phyloP scores from a whole-genome alignment of 352 stramenopile species.

The Phytophthora ohioensis region DNA sequence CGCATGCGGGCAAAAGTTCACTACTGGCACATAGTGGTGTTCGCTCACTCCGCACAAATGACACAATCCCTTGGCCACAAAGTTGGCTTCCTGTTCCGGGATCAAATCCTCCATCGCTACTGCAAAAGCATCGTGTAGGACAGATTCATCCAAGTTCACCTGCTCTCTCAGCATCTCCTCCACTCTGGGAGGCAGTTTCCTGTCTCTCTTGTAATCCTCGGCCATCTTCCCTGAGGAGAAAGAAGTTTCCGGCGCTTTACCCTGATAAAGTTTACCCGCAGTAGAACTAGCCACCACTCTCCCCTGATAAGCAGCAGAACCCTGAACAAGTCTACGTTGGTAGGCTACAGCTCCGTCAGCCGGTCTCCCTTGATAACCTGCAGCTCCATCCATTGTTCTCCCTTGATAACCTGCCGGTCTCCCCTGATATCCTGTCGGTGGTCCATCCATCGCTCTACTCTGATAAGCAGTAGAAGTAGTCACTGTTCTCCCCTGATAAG shows the following conservation, averaged over 20 bases:
- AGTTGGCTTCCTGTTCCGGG: constrained; percentile 68
- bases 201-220: constrained; percentile 41
- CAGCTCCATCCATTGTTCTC: constrained; percentile 15
- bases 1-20: constrained; percentile 81
- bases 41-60: constrained; percentile 68
- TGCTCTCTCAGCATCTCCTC: constrained; percentile 46
- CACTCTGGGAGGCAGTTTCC: constrained; percentile 32
- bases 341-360: background rate
- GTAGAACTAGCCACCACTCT: constrained; percentile 6
- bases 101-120: constrained; percentile 68
- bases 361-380: constrained; percentile 13
- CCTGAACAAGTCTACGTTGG: constrained; percentile 19
- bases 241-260: background rate
- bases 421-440: constrained; percentile 13
- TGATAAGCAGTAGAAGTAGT: constrained; percentile 17
- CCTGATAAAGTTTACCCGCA: constrained; percentile 22
- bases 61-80: constrained; percentile 76
- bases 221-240: constrained; percentile 28
- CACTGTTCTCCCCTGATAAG: constrained; percentile 15
- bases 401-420: constrained; percentile 21
- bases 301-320: constrained; percentile 7
- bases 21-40: constrained; percentile 62
- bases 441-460: constrained; percentile 13
- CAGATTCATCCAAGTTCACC: constrained; percentile 47
- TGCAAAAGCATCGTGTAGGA: constrained; percentile 56